Percentiles rank a stretch among this genome's conserved stretches.
These are phyloP conservation scores for Desmodesmus armatus DNA, from an alignment of 139 green algal species.

Conservation along the genomic window DNA sequence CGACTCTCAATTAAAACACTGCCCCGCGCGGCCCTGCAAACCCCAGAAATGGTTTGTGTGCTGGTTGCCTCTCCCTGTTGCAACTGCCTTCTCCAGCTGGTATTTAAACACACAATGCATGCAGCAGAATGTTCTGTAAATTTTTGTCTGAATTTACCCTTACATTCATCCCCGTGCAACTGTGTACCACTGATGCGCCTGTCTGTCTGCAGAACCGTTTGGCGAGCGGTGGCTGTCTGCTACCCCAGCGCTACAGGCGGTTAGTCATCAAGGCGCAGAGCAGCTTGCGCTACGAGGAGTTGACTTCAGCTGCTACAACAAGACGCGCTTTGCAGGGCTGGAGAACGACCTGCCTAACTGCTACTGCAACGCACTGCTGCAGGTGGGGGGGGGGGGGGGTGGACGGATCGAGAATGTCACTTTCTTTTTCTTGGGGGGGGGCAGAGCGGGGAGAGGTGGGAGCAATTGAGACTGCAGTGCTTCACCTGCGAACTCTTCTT, in stretches of 20 bases:
- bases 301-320: constrained; percentile 89
- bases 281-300: constrained; percentile 81
- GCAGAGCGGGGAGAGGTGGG: too few species aligned
- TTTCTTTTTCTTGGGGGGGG: too few species aligned
- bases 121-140: too few species aligned
- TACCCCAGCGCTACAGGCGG: constrained; percentile 77
- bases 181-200: neutral
- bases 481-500: too few species aligned
- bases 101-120: too few species aligned
- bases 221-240: constrained; percentile 58
- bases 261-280: constrained; percentile 72
- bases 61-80: too few species aligned
- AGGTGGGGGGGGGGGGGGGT: constrained; percentile 60
- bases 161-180: neutral
- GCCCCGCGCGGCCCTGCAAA: too few species aligned
- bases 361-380: constrained; percentile 95
- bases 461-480: too few species aligned
- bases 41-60: too few species aligned
- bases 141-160: neutral
- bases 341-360: constrained; percentile 96
- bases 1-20: too few species aligned
- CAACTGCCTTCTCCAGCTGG: too few species aligned
- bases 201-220: constrained; percentile 48
- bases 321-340: constrained; percentile 85
- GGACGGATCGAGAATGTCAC: neutral